Base-by-base conservation (phyloP, 805 yeast species). In the Pichia thaimueangensis region DNA sequence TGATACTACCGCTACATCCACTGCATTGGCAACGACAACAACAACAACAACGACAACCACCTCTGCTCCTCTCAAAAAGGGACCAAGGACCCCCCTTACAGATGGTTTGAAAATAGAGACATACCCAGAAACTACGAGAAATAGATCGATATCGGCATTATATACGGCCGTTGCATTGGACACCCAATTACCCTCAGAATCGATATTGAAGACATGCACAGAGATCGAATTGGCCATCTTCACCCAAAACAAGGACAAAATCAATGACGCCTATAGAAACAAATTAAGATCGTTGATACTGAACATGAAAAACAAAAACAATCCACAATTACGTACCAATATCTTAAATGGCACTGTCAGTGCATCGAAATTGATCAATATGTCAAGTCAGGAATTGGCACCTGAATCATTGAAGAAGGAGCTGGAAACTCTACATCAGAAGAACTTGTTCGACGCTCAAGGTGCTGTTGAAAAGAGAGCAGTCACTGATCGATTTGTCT, bases 391-490 rank as follows among this genome's bases (percentile, higher is more conserved):
- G 57, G 98, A 93, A 52, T 74, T 93, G 80, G 97, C 97, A 0
- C 95, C 97, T 4, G 96, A 86, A 56, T 79, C 86, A 27, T 73
- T 93, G 53, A 86, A 84, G 63, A 74, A 82, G 61, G 93, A 89
- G 60, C 72, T 89, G 52, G 94, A 87, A 56, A 80, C 83, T 55
- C 74, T 93, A 53, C 87, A 86, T 57, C 82, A 85, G 60, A 84
- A 86, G 63, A 93, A 93, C 63, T 70, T 93, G 59, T 91, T 85
- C 64, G 95, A 91, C 59, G 98, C 98, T 2, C 97, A 87, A 65
- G 96, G 97, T 55, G 97, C 98, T 6, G 88, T 86, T 6, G 93
- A 91, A 56, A 87, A 88, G 69, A 76, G 97, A 55, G 95, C 97
- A 1, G 88, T 87, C 30, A 93, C 98, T 7, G 97, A 91, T 63